Base-by-base conservation (phyloP, 2,329 filamentous ascomycete genomes). In the Cladosporium halotolerans region DNA sequence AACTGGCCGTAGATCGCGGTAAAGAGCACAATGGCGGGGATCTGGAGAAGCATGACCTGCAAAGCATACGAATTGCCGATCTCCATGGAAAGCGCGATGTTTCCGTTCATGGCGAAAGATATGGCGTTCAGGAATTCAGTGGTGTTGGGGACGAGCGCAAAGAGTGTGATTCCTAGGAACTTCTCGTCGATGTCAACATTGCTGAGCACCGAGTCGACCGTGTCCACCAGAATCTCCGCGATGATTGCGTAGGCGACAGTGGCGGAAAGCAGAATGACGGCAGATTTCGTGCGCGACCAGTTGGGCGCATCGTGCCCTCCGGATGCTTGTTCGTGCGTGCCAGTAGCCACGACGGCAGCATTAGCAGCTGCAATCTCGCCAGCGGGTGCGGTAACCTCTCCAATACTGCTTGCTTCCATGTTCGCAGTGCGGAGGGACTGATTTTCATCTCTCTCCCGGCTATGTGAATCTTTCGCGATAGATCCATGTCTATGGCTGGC, bases 41-140 rank as follows among this genome's bases (percentile, higher is more conserved):
- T 91, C 68, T 99, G 93, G 16, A 99, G 79, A 28, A 99, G 79
- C 67, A 92, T 96, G 46, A 99, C 93, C 71, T 99, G 93, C 41
- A 99, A 77, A 1, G 93, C 93, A 67, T 99, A 99, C 2, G 92
- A 92, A 0, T 91, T 96, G 61, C 93, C 93, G 62, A 99, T 99
- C 68, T 99, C 93, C 93, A 99, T 99, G 36, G 90, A 96, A 14
- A 99, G 76, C 0, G 93, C 93, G 70, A 99, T 97, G 70, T 99
- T 99, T 56, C 93, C 93, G 66, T 99, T 97, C 92, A 99, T 99
- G 51, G 93, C 93, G 69, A 99, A 99, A 0, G 91, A 96, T 55
- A 99, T 99, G 68, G 92, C 93, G 71, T 99, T 99, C 84, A 99
- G 70, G 68, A 99, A 99, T 68, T 99, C 93, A 1, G 93, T 99